Base-by-base conservation (phyloP, 2,329 filamentous ascomycete genomes). In the Fusarium armeniacum region DNA sequence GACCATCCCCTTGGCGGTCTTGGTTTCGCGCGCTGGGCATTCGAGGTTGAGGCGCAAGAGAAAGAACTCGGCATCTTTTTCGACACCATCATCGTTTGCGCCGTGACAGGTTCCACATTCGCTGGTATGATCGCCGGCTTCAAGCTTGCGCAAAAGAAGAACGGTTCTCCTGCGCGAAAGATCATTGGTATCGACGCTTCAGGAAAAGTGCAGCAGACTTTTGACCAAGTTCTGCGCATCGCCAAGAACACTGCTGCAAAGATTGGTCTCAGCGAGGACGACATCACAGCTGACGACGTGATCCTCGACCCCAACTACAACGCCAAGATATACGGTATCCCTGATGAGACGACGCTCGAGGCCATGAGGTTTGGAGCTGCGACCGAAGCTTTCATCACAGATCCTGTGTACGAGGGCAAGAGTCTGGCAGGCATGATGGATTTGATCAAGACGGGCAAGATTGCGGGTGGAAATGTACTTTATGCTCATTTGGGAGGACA, bases 341-440 rank as follows among this genome's bases (percentile, higher is more conserved):
- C 90, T 0, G 89, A 91, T 69, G 80, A 87, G 76, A 81, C 81
- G 72, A 93, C 91, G 2, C 84, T 90, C 51, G 88, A 88, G 33
- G 90, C 90, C 0, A 93, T 93, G 76, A 86, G 85, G 77, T 89
- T 91, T 74, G 89, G 88, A 7, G 91, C 91, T 1, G 78, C 82
- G 62, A 91, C 87, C 2, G 91, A 93, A 80, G 91, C 86, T 0
- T 89, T 93, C 72, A 91, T 93, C 67, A 93, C 90, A 0, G 91
- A 93, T 75, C 91, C 90, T 0, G 91, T 93, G 2, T 93, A 93
- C 73, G 90, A 92, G 79, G 91, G 91, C 2, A 93, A 93, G 85
- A 91, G 88, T 71, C 80, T 93, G 77, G 90, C 90, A 6, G 91
- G 90, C 0, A 85, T 93, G 89, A 87, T 92, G 70, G 89, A 90